These are phyloP conservation scores for Lactarius evosmus DNA, from an alignment of 768 basidiomycete genomes.

Conservation along the genomic window DNA sequence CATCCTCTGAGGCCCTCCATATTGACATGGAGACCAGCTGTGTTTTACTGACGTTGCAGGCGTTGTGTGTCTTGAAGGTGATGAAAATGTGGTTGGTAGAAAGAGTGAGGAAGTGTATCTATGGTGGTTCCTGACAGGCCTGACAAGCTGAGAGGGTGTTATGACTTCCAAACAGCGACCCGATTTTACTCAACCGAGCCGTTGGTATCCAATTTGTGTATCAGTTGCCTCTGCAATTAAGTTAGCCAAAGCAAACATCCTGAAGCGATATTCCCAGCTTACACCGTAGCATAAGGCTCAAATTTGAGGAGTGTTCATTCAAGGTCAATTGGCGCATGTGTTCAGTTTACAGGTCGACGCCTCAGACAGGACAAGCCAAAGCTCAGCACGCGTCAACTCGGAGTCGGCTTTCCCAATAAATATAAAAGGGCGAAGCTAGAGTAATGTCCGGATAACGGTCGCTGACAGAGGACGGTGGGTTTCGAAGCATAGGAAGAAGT, in stretches of 20 bases:
- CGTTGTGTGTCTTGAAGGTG: slow-evolving; percentile 3
- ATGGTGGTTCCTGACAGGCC: background rate
- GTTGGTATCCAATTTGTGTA: slow-evolving; percentile 13
- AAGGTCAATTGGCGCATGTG: background rate
- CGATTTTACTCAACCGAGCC: background rate
- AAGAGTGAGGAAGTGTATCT: background rate
- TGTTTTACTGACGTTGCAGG: too few species aligned
- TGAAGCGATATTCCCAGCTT: background rate
- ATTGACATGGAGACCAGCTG: too few species aligned
- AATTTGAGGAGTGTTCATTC: background rate
- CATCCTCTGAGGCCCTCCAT: too few species aligned
- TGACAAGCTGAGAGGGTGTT: background rate
- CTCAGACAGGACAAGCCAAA: background rate
- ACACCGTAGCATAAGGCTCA: too few species aligned
- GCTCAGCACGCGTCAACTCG: background rate
- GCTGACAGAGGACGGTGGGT: background rate
- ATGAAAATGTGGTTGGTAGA: slow-evolving; percentile 6
- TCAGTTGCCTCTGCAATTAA: background rate
- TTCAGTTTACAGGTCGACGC: background rate
- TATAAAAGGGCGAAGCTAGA: background rate
- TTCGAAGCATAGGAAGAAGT: too few species aligned
- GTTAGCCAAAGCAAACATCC: background rate
- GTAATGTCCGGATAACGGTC: background rate
- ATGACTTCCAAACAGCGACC: background rate
- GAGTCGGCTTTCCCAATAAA: background rate